A percentile compares a stretch with the other conserved stretches of the same genome.
Conservation (phyloP, 495 filamentous ascomycete genomes). For the Bryoglossum gracile region DNA sequence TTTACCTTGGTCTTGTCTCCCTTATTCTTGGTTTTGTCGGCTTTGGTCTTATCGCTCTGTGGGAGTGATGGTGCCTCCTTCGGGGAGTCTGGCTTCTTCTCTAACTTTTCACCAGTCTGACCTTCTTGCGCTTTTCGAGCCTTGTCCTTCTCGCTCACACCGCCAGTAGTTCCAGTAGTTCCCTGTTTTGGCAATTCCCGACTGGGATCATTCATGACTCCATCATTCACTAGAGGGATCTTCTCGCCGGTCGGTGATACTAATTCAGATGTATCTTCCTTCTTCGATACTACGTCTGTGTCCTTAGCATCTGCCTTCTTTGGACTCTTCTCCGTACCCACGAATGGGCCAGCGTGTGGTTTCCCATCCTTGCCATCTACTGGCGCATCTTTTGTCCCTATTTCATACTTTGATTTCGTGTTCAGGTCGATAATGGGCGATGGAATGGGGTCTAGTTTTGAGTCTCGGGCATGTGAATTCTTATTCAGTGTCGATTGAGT, state of each 20-base stretch:
- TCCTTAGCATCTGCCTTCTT: conserved; percentile 18
- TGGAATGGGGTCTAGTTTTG: conserved; percentile 25
- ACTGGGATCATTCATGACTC: conserved; percentile 85
- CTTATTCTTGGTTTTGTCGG: conserved; percentile 30
- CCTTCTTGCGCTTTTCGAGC: conserved; percentile 54
- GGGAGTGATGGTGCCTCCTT: conserved; percentile 80
- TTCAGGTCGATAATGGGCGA: conserved; percentile 25
- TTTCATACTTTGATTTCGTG: conserved; percentile 24
- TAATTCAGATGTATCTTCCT: conserved; percentile 40
- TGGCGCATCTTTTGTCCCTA: conserved; percentile 79
- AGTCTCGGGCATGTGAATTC: conserved; percentile 31
- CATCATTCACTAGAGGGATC: conserved; percentile 73
- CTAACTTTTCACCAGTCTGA: conserved; percentile 50
- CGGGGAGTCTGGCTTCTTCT: conserved; percentile 72
- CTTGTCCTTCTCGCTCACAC: conserved; percentile 77
- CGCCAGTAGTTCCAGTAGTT: conserved; percentile 79
- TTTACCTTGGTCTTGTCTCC: conserved; percentile 32
- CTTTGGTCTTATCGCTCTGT: conserved; percentile 57
- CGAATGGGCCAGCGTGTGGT: conserved; percentile 85
- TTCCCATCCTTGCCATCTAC: conserved; percentile 95
- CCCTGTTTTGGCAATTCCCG: conserved; percentile 68
- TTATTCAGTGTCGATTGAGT: conserved; percentile 8
- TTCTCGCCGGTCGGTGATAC: conserved; percentile 53
- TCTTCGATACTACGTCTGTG: conserved; percentile 32
- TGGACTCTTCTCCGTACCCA: conserved; percentile 56